Evolutionary conservation across 1,139 yeast genomes (phyloP), one percentile per base, ranked within the genome.

Genomic region (Pneumocystis carinii): DNA sequence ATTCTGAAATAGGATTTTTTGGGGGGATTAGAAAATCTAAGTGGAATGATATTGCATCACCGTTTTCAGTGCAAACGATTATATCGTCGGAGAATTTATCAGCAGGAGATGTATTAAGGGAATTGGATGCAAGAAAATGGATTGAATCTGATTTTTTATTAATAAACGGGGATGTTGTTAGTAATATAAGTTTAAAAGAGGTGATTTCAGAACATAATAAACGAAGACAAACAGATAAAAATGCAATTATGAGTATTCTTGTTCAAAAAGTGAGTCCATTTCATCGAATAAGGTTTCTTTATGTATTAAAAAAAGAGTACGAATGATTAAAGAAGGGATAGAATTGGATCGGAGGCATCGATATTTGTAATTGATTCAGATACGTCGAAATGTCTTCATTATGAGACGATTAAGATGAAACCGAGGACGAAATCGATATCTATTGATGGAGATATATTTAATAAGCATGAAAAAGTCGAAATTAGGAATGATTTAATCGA

Each of bases 71-170:
- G 59, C 82, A 83, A 62, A 85, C 94, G 2, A 81, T 92, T 62
- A 81, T 87, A 78, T 83, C 95, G n/a, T 82, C 90, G 59, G 97
- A 90, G 72, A 85, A 94, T 17, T 78, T 90, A 72, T 87, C 96
- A 24, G 95, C 90, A 5, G 98, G 98, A 68, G 98, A 92, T 76
- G 95, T 95, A 38, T 86, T 92, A 95, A 81, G 98, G 73, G 97
- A 90, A 72, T 77, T 92, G 67, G 98, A 92, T 73, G 85, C 88
- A 66, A 80, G 95, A 71, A 96, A 97, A 1, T 76, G 90, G 66
- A 88, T 92, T 64, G 82, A 87, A 2, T 89, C 94, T 15, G 99
- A 92, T 74, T 92, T 92, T 70, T 76, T 94, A 66, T 79, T 92
- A 59, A 87, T 94, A 57, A 84, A 95, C 17, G 98, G 98, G 65